phyloP scores from a whole-genome alignment of 2,329 filamentous ascomycete species.

The Microcyclospora pomicola region DNA sequence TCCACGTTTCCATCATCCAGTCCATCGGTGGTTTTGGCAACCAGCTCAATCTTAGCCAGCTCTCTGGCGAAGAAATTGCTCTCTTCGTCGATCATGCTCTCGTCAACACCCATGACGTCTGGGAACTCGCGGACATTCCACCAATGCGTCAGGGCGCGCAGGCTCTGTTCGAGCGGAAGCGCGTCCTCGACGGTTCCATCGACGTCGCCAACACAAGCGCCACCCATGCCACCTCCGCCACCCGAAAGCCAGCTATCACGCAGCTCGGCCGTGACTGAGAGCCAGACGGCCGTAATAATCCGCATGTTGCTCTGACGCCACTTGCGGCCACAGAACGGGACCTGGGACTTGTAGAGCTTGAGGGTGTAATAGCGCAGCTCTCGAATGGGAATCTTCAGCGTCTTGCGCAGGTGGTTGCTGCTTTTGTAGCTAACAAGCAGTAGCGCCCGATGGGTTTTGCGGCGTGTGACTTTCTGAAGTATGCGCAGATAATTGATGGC shows the following conservation, averaged over 20 bases:
- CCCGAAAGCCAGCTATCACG: constrained; percentile 91
- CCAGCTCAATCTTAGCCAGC: constrained; percentile 36
- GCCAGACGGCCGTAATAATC: constrained; percentile 91
- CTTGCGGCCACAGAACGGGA: constrained; percentile 94
- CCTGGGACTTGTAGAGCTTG: constrained; percentile 97
- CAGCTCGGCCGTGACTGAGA: constrained; percentile 83
- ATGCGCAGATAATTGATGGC: constrained; percentile 90
- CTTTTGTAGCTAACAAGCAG: constrained; percentile 93
- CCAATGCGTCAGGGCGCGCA: constrained; percentile 86
- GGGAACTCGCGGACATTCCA: constrained; percentile 76
- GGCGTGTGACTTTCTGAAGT: constrained; percentile 93
- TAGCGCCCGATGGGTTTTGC: constrained; percentile 88
- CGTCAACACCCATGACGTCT: constrained; percentile 50
- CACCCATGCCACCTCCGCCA: constrained; percentile 34
- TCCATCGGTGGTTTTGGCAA: constrained; percentile 3
- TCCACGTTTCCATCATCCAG: background rate
- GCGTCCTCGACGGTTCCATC: constrained; percentile 91
- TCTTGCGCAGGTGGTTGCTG: constrained; percentile 79
- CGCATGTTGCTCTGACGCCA: constrained; percentile 98
- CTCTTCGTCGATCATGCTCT: constrained; percentile 27
- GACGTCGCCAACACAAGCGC: constrained; percentile 44
- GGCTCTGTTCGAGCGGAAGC: constrained; percentile 77
- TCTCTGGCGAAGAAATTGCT: constrained; percentile 37
- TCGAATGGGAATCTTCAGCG: constrained; percentile 77
- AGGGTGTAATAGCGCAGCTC: constrained; percentile 84